Percentiles rank a stretch among this genome's conserved stretches.
Conservation (phyloP, 768 basidiomycete genomes). For the Symmetrospora coprosmae region DNA sequence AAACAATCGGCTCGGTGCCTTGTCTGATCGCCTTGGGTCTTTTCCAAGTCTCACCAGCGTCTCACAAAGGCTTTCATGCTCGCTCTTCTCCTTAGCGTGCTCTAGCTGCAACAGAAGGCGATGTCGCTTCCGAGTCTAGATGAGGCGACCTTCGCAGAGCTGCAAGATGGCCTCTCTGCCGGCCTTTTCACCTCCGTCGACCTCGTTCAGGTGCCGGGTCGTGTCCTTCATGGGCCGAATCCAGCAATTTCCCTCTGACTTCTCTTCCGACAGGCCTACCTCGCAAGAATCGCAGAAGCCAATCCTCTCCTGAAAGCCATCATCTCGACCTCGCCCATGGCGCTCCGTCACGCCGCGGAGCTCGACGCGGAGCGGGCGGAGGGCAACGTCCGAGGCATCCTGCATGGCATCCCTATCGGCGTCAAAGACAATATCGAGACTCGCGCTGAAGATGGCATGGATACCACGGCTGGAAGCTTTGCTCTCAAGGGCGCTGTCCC, state of each 20-base stretch:
- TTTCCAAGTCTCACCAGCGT: too few relatives aligned
- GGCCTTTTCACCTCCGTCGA: conserved; percentile 41
- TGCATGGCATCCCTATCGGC: conserved; percentile 19
- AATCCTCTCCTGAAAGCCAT: conserved; percentile 32
- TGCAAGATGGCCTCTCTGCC: conserved; percentile 38
- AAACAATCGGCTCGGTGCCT: too few relatives aligned
- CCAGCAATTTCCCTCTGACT: too few relatives aligned
- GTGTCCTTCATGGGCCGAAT: too few relatives aligned
- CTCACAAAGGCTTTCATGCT: too few relatives aligned
- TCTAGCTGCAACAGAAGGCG: too few relatives aligned
- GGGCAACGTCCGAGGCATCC: conserved; percentile 10
- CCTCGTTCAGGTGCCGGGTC: conserved; percentile 40
- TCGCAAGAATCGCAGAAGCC: background rate
- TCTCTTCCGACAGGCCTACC: conserved; percentile 1
- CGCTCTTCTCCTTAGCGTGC: too few relatives aligned
- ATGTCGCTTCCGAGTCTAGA: conserved; percentile 35
- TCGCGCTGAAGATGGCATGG: conserved; percentile 6
- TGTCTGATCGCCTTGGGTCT: too few relatives aligned
- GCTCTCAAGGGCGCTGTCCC: background rate
- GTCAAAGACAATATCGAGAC: conserved; percentile 23
- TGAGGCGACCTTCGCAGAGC: conserved; percentile 39
- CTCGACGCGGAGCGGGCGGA: conserved; percentile 15
- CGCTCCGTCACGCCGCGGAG: conserved; percentile 7
- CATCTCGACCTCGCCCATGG: conserved; percentile 15
- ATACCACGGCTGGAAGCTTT: conserved; percentile 20